Base-by-base conservation (phyloP, 495 filamentous ascomycete species). In the Penicillium riverlandense region DNA sequence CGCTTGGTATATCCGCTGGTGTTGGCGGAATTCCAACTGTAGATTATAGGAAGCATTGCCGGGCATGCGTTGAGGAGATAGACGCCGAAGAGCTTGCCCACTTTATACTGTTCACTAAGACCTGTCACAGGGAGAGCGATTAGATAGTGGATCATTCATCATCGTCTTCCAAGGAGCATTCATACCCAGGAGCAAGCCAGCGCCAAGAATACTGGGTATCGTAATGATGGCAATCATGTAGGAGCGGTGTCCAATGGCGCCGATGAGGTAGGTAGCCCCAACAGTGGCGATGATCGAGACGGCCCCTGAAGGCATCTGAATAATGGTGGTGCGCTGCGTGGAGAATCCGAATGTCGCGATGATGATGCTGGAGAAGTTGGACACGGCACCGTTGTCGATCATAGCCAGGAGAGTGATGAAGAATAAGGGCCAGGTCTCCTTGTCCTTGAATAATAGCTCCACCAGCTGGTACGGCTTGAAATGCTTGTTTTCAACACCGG, bases 291-390 rank as follows among this genome's bases (percentile, higher is more conserved):
- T 43, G 41, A 80, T 79, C 41, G 76, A 78, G 29, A 84, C 67
- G 6, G 77, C 58, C 7, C 82, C 82, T 22, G 77, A 79, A 0
- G 82, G 80, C 47, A 75, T 84, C 43, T 84, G 84, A 4, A 85
- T 70, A 7, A 84, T 72, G n/a, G 80, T 78, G 0, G 80, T 64
- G 22, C 67, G 50, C 15, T 70, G 69, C 4, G 73, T 58, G 5
- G 58, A 62, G 51, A 79, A 85, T 28, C 75, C 76, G 39, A 84
- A 75, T 37, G 66, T 71, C 7, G 61, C 56, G 47, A 85, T 80
- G 5, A 85, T 56, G 12, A 73, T 79, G 8, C 79, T 59, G 8
- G 80, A 83, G 50, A 81, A 83, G 11, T 73, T 79, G 2, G 77
- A 77, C 14, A 82, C 68, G 7, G 83, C 75, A 41, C 79, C 81